Base-by-base conservation (phyloP, 805 yeast species). In the Wickerhamiella sorbophila region DNA sequence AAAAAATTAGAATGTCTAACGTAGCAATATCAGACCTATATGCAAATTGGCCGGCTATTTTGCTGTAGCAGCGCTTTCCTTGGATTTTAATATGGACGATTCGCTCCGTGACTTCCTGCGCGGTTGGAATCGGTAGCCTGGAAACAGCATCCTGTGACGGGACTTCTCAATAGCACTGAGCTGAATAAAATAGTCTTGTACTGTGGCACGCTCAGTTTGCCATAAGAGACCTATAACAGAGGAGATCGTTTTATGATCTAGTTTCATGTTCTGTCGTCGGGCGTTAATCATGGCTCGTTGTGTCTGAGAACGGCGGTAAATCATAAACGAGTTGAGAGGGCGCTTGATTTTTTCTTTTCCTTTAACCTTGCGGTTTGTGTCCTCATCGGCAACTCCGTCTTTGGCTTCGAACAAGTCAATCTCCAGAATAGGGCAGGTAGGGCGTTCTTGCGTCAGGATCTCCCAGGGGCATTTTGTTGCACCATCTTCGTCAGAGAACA, bases 291-390 rank as follows among this genome's bases (percentile, higher is more conserved):
- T 55, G 15, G 67, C 65, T 9, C 61, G 61, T 46, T 64, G 66
- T 15, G 68, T 63, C 61, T 67, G 64, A 4, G 65, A 50, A 17
- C 65, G 56, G 39, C 72, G 58, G 48, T 69, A 69, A 8, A 69
- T 56, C 73, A 69, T 68, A 47, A 65, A 69, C 21, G 69, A 62
- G 52, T 69, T 69, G 43, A 67, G 56, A 1, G 73, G 73, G 33
- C 74, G 60, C 47, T 68, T 69, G 37, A 69, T 59, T 42, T 64
- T 33, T 14, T 14, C 20, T 21, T 9, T 8, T 9, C 31, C 18
- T 15, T 20, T 12, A 10, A 24, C 27, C 26, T 17, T 21, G 17
- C 32, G 33, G 10, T 19, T 21, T 22, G 9, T 15, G 9, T 14
- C 36, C 14, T 40, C 38, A 27, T 36, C 21, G 14, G 31, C 39